phyloP scores from a whole-genome alignment of 2,329 filamentous ascomycete genomes.

The Fusarium secorum region DNA sequence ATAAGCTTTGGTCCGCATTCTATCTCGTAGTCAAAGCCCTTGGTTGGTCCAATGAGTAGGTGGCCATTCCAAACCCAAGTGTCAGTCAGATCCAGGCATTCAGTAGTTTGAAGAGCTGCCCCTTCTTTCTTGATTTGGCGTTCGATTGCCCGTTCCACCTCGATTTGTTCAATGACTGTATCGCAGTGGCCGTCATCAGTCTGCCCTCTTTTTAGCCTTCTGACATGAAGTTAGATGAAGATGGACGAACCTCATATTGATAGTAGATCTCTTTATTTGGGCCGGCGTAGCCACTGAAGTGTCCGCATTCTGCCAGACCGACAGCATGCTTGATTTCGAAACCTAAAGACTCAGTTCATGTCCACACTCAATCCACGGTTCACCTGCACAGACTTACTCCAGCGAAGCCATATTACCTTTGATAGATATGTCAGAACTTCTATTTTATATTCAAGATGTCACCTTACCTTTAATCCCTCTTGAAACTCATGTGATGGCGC shows the following conservation, averaged over 20 bases:
- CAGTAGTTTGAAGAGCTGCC: fast-evolving
- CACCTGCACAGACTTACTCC: fast-evolving
- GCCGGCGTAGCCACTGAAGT: not conserved
- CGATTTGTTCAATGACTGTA: not conserved
- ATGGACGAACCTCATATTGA: not conserved
- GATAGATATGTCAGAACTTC: fast-evolving
- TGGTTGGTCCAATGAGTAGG: not conserved
- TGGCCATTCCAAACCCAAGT: not conserved
- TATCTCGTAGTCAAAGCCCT: not conserved
- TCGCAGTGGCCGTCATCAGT: not conserved
- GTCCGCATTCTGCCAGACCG: not conserved
- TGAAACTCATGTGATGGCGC: not conserved
- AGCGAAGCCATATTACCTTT: not conserved
- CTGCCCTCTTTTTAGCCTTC: fast-evolving
- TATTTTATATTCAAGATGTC: no score
- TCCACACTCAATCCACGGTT: not conserved
- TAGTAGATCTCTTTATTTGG: not conserved
- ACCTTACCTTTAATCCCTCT: not conserved
- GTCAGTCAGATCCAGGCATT: not conserved
- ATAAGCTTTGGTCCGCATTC: not conserved
- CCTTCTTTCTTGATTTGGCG: not conserved
- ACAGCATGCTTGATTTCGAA: not conserved
- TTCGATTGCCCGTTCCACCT: not conserved
- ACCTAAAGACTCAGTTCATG: fast-evolving
- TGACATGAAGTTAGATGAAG: fast-evolving